These are phyloP conservation scores for Phytophthora sojae DNA, from an alignment of 352 stramenopile species.

Conservation along the genomic window DNA sequence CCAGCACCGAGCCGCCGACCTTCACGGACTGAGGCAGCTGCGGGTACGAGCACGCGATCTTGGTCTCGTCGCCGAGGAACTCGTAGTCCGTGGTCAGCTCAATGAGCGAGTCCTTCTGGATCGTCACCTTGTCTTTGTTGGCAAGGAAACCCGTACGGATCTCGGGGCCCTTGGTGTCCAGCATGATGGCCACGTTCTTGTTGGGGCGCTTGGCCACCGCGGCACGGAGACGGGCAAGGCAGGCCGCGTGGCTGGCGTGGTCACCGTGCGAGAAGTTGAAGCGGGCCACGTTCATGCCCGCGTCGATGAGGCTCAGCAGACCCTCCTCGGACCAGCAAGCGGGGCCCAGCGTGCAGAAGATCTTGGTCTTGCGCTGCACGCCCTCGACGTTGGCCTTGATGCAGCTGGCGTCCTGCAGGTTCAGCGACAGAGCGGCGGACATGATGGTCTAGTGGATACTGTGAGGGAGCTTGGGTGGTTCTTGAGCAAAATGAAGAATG, in stretches of 20 bases:
- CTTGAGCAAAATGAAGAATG: constrained; percentile 34
- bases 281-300: constrained; percentile 96
- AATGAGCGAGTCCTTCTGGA: constrained; percentile 63
- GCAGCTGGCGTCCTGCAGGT: constrained; percentile 19
- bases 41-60: constrained; percentile 94
- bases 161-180: constrained; percentile 97
- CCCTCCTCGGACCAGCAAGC: constrained; percentile 93
- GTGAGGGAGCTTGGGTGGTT: constrained; percentile 23
- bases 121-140: constrained; percentile 77
- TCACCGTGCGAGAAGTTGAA: constrained; percentile 99
- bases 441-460: constrained; percentile 87
- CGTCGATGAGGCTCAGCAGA: constrained; percentile 85
- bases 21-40: constrained; percentile 91
- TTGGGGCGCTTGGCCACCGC: constrained; percentile 67
- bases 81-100: constrained; percentile 71
- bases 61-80: constrained; percentile 80
- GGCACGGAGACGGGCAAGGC: constrained; percentile 62
- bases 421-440: constrained; percentile 21
- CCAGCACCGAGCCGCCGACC: constrained; percentile 92
- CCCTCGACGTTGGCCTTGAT: constrained; percentile 34
- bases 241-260: constrained; percentile 83
- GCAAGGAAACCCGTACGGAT: constrained; percentile 93
- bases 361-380: constrained; percentile 75
- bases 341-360: constrained; percentile 89
- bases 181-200: constrained; percentile 91